A percentile compares a stretch with the other conserved stretches of the same genome.
phyloP scores from a whole-genome alignment of 2,329 filamentous ascomycete species.

The Alternaria hordeiaustralica region DNA sequence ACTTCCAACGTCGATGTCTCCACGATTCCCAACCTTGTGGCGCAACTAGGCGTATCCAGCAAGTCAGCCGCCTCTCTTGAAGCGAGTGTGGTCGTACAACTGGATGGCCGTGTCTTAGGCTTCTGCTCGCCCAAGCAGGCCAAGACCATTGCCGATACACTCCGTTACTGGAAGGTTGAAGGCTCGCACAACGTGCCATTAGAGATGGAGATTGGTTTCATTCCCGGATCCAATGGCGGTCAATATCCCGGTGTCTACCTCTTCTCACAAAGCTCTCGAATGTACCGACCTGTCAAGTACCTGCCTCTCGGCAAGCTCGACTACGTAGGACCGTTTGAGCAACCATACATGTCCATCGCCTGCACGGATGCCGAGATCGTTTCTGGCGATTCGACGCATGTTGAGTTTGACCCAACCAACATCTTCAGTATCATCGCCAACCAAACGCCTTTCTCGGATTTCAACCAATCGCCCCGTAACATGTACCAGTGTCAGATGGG shows the following conservation, averaged over 20 bases:
- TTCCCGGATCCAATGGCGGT: conserved; percentile 87
- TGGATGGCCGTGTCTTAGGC: conserved; percentile 88
- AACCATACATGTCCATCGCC: conserved; percentile 98
- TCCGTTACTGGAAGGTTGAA: conserved; percentile 95
- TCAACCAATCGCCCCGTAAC: conserved; percentile 97
- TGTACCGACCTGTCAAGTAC: conserved; percentile 93
- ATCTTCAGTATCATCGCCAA: conserved; percentile 97
- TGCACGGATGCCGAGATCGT: conserved; percentile 86
- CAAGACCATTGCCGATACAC: conserved; percentile 79
- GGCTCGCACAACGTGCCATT: conserved; percentile 79
- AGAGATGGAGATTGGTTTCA: conserved; percentile 88
- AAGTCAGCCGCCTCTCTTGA: conserved; percentile 78
- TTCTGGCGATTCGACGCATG: conserved; percentile 89
- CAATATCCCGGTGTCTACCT: conserved; percentile 97
- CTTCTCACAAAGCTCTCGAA: conserved; percentile 80
- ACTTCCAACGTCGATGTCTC: conserved; percentile 78
- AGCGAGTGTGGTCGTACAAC: conserved; percentile 85
- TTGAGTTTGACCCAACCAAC: conserved; percentile 93
- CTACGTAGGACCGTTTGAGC: conserved; percentile 90
- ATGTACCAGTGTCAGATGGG: conserved; percentile 89
- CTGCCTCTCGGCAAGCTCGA: conserved; percentile 85
- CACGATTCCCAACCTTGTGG: conserved; percentile 73
- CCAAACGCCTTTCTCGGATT: conserved; percentile 98
- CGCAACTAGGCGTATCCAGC: conserved; percentile 78
- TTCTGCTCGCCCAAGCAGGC: conserved; percentile 89